Evolutionary conservation across 108 stramenopile genomes (phyloP).

Genomic region (Cylindrotheca fusiformis): DNA sequence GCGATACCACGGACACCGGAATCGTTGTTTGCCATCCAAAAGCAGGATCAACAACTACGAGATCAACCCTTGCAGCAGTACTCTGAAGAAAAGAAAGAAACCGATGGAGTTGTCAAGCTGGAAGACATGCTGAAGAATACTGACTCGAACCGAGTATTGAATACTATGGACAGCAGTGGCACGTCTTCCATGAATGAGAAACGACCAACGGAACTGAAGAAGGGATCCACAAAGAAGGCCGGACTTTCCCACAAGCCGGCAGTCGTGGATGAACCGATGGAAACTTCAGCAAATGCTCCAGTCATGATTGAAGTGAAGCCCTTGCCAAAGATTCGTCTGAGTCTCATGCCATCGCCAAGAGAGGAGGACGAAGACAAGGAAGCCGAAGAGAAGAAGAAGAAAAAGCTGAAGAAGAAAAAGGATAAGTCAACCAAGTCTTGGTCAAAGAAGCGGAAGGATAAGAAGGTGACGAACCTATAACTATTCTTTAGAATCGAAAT

Average conservation of each 20-base stretch:
- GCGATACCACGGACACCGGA: slow-evolving; percentile 1
- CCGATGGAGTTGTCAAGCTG: slow-evolving; percentile 39
- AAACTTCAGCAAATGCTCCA: slow-evolving; percentile 16
- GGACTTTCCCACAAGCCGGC: not conserved
- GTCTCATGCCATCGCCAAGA: slow-evolving; percentile 80
- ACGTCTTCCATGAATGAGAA: slow-evolving; percentile 42
- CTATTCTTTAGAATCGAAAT: too few species aligned
- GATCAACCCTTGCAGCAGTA: slow-evolving; percentile 2
- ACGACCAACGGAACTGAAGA: slow-evolving; percentile 10
- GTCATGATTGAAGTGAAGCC: slow-evolving; percentile 86
- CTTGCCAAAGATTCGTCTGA: slow-evolving; percentile 79
- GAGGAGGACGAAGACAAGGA: slow-evolving; percentile 84
- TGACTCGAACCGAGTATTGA: slow-evolving; percentile 8
- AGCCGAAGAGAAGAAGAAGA: slow-evolving; percentile 68
- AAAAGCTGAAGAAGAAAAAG: slow-evolving; percentile 36
- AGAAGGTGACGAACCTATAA: too few species aligned
- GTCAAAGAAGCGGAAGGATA: not conserved
- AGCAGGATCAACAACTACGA: slow-evolving; percentile 10
- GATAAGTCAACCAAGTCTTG: slow-evolving; percentile 2
- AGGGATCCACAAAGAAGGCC: not conserved
- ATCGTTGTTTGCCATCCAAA: slow-evolving; percentile 7
- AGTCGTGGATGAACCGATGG: slow-evolving; percentile 8
- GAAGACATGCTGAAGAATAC: slow-evolving; percentile 47
- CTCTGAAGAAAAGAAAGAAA: not conserved
- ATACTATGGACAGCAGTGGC: slow-evolving; percentile 12